Conservation (phyloP, 768 basidiomycete genomes). For the Favolaschia claudopus region DNA sequence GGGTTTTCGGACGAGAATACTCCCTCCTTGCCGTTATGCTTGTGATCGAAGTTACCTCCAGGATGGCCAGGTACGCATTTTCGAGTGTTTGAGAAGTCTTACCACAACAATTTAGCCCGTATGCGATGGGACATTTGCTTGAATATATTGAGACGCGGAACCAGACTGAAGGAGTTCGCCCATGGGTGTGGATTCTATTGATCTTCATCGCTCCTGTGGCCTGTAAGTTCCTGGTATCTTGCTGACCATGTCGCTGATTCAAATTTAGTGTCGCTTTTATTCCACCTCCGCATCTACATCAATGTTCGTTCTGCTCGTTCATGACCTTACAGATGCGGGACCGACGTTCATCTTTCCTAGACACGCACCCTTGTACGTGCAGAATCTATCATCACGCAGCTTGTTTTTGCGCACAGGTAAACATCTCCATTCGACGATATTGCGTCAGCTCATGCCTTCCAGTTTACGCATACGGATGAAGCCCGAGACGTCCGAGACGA, state of each 20-base stretch:
- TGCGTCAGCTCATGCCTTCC: not conserved
- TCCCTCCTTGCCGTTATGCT: constrained; percentile 28
- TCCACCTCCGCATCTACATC: constrained; percentile 63
- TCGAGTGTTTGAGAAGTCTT: constrained; percentile 33
- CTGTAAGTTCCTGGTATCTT: constrained; percentile 36
- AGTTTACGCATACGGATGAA: constrained; percentile 68
- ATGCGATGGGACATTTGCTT: constrained; percentile 50
- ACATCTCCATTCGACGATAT: not conserved
- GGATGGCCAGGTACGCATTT: constrained; percentile 13
- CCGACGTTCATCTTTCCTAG: constrained; percentile 31
- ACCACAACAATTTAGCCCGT: constrained; percentile 41
- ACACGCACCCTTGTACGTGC: constrained; percentile 57
- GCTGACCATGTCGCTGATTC: not conserved
- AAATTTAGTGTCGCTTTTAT: constrained; percentile 41
- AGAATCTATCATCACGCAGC: constrained; percentile 54
- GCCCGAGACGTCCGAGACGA: constrained; percentile 37
- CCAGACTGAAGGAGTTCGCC: constrained; percentile 55
- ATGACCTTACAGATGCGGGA: constrained; percentile 47
- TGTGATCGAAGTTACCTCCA: not conserved
- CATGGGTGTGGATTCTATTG: constrained; percentile 73
- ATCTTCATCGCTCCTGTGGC: constrained; percentile 61
- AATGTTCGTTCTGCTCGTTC: constrained; percentile 35
- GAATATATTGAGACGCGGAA: constrained; percentile 59
- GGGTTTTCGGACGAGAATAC: constrained; percentile 38
- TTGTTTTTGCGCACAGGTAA: constrained; percentile 50